phyloP scores from a whole-genome alignment of 1,139 yeast genomes.

The Protomyces macrosporus region DNA sequence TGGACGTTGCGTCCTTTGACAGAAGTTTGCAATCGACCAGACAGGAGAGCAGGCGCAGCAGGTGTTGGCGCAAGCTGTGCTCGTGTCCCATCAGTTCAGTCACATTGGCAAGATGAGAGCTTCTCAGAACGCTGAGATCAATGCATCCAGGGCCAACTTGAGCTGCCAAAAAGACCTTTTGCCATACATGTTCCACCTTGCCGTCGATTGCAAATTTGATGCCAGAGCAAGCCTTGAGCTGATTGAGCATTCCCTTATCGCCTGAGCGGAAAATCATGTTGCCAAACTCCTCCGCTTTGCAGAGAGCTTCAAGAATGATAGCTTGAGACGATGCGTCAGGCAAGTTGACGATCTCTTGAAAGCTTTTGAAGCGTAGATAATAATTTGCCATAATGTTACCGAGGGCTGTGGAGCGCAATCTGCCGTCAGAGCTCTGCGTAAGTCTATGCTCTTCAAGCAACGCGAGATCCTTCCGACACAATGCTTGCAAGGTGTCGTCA shows the following conservation, averaged over 20 bases:
- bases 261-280: conserved; percentile 43
- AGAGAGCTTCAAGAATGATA: conserved; percentile 23
- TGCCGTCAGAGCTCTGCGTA: conserved; percentile 32
- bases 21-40: conserved; percentile 45
- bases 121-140: conserved; percentile 35
- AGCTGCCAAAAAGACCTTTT: conserved; percentile 4
- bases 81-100: conserved; percentile 46
- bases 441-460: conserved; percentile 36
- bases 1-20: conserved; percentile 43
- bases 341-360: conserved; percentile 39
- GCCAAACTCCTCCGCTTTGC: conserved; percentile 42
- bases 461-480: conserved; percentile 25
- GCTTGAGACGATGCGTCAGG: neutral
- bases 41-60: conserved; percentile 44
- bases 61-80: conserved; percentile 41
- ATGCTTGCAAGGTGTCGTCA: conserved; percentile 27
- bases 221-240: conserved; percentile 42
- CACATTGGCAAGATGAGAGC: conserved; percentile 37
- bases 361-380: conserved; percentile 45
- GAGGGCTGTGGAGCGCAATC: conserved; percentile 39
- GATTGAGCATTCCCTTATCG: conserved; percentile 46
- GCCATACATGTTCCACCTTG: conserved; percentile 37
- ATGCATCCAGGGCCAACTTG: conserved; percentile 39
- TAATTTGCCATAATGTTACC: conserved; percentile 49
- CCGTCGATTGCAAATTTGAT: conserved; percentile 38